These are phyloP conservation scores for Aspergillus piperis DNA, from an alignment of 2,329 filamentous ascomycete genomes.

Conservation along the genomic window DNA sequence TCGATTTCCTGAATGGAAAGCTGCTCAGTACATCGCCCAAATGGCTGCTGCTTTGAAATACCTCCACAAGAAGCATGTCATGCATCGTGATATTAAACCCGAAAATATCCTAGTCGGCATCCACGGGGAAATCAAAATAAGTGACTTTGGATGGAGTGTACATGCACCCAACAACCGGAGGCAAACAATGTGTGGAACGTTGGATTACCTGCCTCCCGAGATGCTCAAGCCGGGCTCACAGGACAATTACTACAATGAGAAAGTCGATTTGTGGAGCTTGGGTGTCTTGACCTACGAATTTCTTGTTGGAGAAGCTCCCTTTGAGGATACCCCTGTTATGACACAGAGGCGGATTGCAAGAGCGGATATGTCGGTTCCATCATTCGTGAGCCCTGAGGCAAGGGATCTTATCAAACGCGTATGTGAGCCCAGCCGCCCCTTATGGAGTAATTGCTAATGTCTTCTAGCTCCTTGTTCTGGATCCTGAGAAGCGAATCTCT, in stretches of 20 bases:
- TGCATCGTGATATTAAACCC: slow-evolving; percentile 96
- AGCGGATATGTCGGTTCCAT: slow-evolving; percentile 89
- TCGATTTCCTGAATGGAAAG: slow-evolving; percentile 82
- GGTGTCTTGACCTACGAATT: slow-evolving; percentile 97
- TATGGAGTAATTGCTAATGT: slow-evolving; percentile 23
- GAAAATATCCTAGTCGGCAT: slow-evolving; percentile 96
- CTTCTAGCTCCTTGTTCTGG: slow-evolving; percentile 75
- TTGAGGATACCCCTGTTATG: slow-evolving; percentile 94
- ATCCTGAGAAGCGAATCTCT: slow-evolving; percentile 89
- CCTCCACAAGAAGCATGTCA: slow-evolving; percentile 94
- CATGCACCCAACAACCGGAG: slow-evolving; percentile 93
- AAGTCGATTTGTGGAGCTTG: slow-evolving; percentile 94
- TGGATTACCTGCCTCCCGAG: slow-evolving; percentile 96
- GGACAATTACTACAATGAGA: slow-evolving; percentile 90
- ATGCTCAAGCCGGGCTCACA: slow-evolving; percentile 83
- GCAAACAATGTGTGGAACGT: slow-evolving; percentile 93
- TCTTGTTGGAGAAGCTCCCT: slow-evolving; percentile 90
- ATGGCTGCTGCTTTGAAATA: slow-evolving; percentile 90
- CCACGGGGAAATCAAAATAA: slow-evolving; percentile 97
- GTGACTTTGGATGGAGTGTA: slow-evolving; percentile 97
- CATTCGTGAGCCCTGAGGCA: slow-evolving; percentile 86
- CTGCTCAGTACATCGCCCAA: slow-evolving; percentile 83
- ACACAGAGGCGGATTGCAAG: slow-evolving; percentile 86
- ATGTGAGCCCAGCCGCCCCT: slow-evolving; percentile 11
- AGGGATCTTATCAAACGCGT: slow-evolving; percentile 90